These are phyloP conservation scores for Luffa acutangula DNA, from an alignment of 306 rosid species.

Conservation along the genomic window DNA sequence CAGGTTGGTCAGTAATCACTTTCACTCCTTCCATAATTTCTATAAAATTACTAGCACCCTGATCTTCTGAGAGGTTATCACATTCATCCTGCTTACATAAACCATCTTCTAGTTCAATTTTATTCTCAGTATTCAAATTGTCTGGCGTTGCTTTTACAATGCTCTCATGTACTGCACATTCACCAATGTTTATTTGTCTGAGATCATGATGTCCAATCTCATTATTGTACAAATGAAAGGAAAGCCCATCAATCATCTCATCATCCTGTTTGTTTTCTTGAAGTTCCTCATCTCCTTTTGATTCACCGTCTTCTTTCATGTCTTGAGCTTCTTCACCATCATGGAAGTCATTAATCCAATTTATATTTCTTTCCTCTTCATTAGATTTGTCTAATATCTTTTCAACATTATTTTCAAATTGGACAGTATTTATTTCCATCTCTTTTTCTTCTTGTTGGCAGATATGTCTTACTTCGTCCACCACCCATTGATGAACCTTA, in stretches of 20 bases:
- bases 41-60: constrained; percentile 15
- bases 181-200: constrained; percentile 14
- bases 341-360: constrained; percentile 17
- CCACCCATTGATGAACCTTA: constrained; percentile 16
- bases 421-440: constrained; percentile 21
- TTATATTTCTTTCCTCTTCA: constrained; percentile 16
- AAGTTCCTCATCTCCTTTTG: constrained; percentile 25
- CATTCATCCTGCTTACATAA: constrained; percentile 26
- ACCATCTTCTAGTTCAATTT: constrained; percentile 23
- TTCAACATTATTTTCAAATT: constrained; percentile 22
- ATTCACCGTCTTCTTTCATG: constrained; percentile 17
- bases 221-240: constrained; percentile 26
- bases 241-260: constrained; percentile 27
- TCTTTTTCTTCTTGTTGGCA: constrained; percentile 29
- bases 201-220: constrained; percentile 12
- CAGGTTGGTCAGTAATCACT: constrained; percentile 17
- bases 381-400: constrained; percentile 19
- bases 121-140: constrained; percentile 21
- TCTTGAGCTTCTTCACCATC: constrained; percentile 25
- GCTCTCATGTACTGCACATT: constrained; percentile 16
- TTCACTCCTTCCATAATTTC: constrained; percentile 23
- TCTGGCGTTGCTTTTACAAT: constrained; percentile 17
- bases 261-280: constrained; percentile 23
- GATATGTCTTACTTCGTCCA: constrained; percentile 18
- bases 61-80: constrained; percentile 21